These are phyloP conservation scores for Paraconiothyrium brasiliense DNA, from an alignment of 2,329 filamentous ascomycete genomes.

Conservation along the genomic window DNA sequence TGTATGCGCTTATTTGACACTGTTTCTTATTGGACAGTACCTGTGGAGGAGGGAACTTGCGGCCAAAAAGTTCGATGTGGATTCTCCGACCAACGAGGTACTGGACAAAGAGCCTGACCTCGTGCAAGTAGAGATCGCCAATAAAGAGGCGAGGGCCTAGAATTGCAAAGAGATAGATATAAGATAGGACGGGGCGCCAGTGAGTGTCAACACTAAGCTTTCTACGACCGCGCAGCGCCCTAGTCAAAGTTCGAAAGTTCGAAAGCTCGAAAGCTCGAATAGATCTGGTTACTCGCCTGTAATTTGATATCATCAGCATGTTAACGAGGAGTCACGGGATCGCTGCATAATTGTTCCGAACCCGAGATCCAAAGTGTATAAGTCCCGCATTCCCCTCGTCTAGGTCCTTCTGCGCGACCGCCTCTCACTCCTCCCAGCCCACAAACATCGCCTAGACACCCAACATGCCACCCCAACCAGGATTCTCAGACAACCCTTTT, in stretches of 20 bases:
- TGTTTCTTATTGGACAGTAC: conserved; percentile 46
- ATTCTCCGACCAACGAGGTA: conserved; percentile 12
- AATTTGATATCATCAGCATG: not conserved
- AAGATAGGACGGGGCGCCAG: not conserved
- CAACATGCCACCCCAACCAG: conserved; percentile 25
- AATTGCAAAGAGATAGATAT: not conserved
- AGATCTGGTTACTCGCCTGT: not conserved
- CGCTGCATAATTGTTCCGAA: conserved; percentile 6
- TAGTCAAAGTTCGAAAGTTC: not conserved
- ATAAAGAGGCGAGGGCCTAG: conserved; percentile 14
- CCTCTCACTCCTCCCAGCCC: not conserved
- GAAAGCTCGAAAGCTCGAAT: not conserved
- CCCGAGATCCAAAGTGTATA: not conserved
- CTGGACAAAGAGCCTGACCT: conserved; percentile 14
- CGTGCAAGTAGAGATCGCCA: conserved; percentile 15
- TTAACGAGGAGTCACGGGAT: not conserved
- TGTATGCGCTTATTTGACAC: conserved; percentile 36
- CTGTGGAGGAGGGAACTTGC: conserved; percentile 42
- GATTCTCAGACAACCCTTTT: conserved; percentile 30
- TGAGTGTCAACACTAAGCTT: not conserved
- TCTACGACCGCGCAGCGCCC: not conserved
- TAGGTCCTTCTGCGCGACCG: not conserved
- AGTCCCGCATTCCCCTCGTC: not conserved
- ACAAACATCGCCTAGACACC: not conserved
- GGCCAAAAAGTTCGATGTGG: conserved; percentile 30